phyloP scores from a whole-genome alignment of 2,329 filamentous ascomycete species.

The Diplodia sapinea region DNA sequence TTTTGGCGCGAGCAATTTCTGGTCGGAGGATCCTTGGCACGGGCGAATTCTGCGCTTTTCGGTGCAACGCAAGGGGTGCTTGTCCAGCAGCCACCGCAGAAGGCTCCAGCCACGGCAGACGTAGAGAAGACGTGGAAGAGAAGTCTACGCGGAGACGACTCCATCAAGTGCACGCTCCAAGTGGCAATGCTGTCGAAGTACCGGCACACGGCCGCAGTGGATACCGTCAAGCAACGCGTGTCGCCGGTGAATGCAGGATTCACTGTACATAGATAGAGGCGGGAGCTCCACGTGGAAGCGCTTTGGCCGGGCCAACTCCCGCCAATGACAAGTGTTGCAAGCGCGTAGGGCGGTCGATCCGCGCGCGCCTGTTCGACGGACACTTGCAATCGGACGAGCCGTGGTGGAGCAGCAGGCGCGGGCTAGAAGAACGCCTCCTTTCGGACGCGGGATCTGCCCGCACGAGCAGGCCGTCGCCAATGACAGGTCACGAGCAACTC shows the following conservation, averaged over 20 bases:
- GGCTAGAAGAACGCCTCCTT: slow-evolving; percentile 4
- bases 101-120: no score
- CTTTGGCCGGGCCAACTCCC: not conserved
- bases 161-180: no score
- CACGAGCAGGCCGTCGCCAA: not conserved
- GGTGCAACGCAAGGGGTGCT: not conserved
- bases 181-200: not conserved
- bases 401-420: not conserved
- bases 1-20: slow-evolving; percentile 1
- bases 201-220: not conserved
- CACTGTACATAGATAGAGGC: not conserved
- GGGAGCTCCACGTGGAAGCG: not conserved
- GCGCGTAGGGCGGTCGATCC: not conserved
- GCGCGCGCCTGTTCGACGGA: no score
- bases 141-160: no score
- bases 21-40: not conserved
- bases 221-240: not conserved
- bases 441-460: slow-evolving; percentile 5
- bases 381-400: no score
- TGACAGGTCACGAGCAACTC: slow-evolving; percentile 9
- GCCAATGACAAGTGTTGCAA: not conserved
- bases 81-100: not conserved
- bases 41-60: not conserved
- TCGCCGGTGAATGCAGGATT: not conserved
- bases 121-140: not conserved